Evolutionary conservation across 2,329 filamentous ascomycete genomes (phyloP), one percentile per base, ranked within the genome.

Genomic region (Fusarium incarnatum): DNA sequence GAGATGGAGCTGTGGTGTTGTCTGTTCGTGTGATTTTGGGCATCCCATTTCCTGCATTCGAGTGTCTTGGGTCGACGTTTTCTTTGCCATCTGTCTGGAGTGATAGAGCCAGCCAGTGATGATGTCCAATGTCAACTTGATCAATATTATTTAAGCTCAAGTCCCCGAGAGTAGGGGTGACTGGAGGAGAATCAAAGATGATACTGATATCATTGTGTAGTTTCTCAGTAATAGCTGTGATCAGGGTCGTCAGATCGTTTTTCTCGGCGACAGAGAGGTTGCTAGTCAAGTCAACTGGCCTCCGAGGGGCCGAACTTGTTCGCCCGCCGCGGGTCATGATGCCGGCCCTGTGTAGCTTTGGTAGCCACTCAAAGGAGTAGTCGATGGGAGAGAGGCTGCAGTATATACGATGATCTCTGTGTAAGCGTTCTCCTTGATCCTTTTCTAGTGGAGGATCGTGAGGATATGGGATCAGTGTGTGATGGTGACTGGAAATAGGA

Each of bases 181-280:
- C 74, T 18, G 79, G 78, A 23, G 84, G 79, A 8, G 80, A 81
- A 68, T 88, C 85, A 68, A 90, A 89, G 61, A 83, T 82, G 54
- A 83, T 81, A 66, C 77, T 80, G 61, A 89, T 81, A 42, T 87
- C 83, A 54, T 82, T 83, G 59, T 85, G 82, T 81, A 90, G 87
- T 40, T 81, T 81, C 50, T 89, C 87, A 37, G 84, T 85, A 66
- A 89, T 85, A 47, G 82, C 81, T 27, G 76, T 81, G 60, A 88
- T 77, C 15, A 91, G 81, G 6, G 81, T 79, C n/a, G 81, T 78
- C 42, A 91, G 77, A 60, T 89, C 87, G 32, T 80, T 80, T 70
- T 82, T 84, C 73, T 89, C 86, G 3, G 82, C 79, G 7, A 77
- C 47, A 22, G 78, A 85, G 40, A 89, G 76, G 54, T 86, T 75